Evolutionary conservation across 768 basidiomycete genomes (phyloP), one percentile per base, ranked within the genome.

Genomic region (Boletellus sp.): DNA sequence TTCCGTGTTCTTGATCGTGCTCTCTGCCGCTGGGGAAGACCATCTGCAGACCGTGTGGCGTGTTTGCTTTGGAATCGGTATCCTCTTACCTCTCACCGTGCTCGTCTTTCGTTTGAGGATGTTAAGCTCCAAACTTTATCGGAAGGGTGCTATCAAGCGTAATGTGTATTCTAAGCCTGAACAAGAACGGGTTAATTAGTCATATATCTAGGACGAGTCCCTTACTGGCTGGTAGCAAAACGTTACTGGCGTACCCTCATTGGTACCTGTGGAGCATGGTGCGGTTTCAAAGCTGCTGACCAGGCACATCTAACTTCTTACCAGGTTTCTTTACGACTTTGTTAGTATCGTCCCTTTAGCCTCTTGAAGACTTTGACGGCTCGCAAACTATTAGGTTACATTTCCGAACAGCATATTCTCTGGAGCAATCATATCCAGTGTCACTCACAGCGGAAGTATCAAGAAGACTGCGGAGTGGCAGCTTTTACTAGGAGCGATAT

Each of bases 251-350:
- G 68, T 53, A 43, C 79, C 6, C 67, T 90, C 17, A 79, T 86
- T 45, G 87, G 87, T 10, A 90, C 85, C 6, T 81, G 79, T 50
- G 85, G 84, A 15, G 83, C 85, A 38, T 89, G 86, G 86, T 82
- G 42, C 22, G 54, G 45, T 45, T 19, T 38, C 22, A 19, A 26
- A 39, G 34, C 11, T 11, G 9, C 45, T 41, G n/a, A 19, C 24
- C 20, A 1, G 4, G 20, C 22, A 34, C 23, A 31, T 45, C 48
- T 56, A 34, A 61, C 39, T 42, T 42, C 43, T 32, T 2, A 24
- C 19, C 43, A 83, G 81, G 83, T 84, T 84, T 67, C 72, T 85
- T 36, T 86, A 87, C 57, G 85, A 87, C 65, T 85, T 85, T 50
- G 79, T 78, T 56, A 52, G 62, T 37, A 46, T 34, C 37, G 9